phyloP scores from a whole-genome alignment of 257 asterid genomes.

The Solanum appendiculatum region DNA sequence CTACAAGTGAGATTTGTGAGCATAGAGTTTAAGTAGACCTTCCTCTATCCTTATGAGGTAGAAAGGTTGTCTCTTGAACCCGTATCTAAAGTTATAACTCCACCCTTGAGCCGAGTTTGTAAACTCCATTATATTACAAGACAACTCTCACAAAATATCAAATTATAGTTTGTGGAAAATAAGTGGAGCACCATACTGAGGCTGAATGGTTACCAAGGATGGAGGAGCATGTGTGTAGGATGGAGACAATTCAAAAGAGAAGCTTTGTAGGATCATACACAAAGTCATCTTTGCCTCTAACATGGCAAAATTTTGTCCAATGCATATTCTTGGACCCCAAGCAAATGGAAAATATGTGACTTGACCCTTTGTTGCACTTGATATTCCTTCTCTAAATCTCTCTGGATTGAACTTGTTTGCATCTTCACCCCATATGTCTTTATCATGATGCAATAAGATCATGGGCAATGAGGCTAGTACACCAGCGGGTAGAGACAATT shows the following conservation, averaged over 20 bases:
- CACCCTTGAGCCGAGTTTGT: not conserved
- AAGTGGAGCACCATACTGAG: slow-evolving; percentile 24
- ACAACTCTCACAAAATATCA: not conserved
- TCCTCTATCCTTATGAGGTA: not conserved
- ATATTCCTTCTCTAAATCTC: slow-evolving; percentile 17
- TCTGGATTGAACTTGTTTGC: slow-evolving; percentile 21
- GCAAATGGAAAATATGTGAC: slow-evolving; percentile 15
- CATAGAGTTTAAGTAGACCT: not conserved
- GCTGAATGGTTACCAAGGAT: slow-evolving; percentile 4
- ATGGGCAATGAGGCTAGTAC: slow-evolving; percentile 4
- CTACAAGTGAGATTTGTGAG: not conserved
- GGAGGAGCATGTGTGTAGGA: slow-evolving; percentile 27
- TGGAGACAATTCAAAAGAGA: slow-evolving; percentile 18
- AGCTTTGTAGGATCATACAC: slow-evolving; percentile 22
- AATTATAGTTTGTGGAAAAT: slow-evolving; percentile 9
- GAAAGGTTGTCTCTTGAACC: not conserved
- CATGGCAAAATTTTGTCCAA: slow-evolving; percentile 25
- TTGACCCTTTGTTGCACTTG: slow-evolving; percentile 9
- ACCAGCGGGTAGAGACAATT: slow-evolving; percentile 7
- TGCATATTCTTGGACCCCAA: slow-evolving; percentile 31
- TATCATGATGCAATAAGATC: slow-evolving; percentile 16
- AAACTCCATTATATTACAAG: not conserved
- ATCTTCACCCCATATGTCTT: slow-evolving; percentile 25
- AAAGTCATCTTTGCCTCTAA: slow-evolving; percentile 20
- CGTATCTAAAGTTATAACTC: not conserved